Percentiles rank a stretch among this genome's conserved stretches.
phyloP scores from a whole-genome alignment of 306 rosid species.

The Lithocarpus polystachyus region DNA sequence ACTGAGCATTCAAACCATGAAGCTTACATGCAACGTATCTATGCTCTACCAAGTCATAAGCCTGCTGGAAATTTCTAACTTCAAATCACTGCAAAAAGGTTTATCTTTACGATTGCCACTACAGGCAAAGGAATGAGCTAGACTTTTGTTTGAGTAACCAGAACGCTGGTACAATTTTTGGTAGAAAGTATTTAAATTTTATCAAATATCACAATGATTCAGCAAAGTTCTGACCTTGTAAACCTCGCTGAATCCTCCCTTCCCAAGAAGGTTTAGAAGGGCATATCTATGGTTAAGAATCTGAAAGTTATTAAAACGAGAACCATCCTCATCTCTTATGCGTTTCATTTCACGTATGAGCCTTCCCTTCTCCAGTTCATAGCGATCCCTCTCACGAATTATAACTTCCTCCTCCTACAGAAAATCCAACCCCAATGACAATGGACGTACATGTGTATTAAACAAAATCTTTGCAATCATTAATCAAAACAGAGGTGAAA shows the following conservation, averaged over 20 bases:
- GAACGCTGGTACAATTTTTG: constrained; percentile 14
- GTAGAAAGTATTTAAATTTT: neutral
- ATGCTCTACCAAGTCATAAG: constrained; percentile 96
- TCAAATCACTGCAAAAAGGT: constrained; percentile 96
- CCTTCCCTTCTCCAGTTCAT: constrained; percentile 90
- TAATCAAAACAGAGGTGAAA: neutral
- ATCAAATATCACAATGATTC: constrained; percentile 16
- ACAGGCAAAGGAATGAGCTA: constrained; percentile 59
- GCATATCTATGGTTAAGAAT: constrained; percentile 87
- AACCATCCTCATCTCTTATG: constrained; percentile 98
- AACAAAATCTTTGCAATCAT: neutral
- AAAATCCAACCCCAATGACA: constrained; percentile 11
- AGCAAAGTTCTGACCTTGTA: constrained; percentile 77
- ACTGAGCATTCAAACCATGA: constrained; percentile 97
- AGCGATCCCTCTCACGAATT: constrained; percentile 91
- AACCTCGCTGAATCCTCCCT: constrained; percentile 99
- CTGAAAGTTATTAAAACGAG: constrained; percentile 98
- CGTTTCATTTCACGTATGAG: constrained; percentile 99
- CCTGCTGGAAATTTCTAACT: constrained; percentile 99
- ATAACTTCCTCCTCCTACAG: constrained; percentile 83
- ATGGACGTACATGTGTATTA: neutral
- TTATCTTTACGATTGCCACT: constrained; percentile 79
- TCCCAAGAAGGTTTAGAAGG: constrained; percentile 96
- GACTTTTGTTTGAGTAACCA: constrained; percentile 21
- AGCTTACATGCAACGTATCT: constrained; percentile 99